Percentiles rank a stretch among this genome's conserved stretches.
These are phyloP conservation scores for Neotropicomus parvogracilis DNA, from an alignment of 1,284 basidiomycete species.

Conservation along the genomic window DNA sequence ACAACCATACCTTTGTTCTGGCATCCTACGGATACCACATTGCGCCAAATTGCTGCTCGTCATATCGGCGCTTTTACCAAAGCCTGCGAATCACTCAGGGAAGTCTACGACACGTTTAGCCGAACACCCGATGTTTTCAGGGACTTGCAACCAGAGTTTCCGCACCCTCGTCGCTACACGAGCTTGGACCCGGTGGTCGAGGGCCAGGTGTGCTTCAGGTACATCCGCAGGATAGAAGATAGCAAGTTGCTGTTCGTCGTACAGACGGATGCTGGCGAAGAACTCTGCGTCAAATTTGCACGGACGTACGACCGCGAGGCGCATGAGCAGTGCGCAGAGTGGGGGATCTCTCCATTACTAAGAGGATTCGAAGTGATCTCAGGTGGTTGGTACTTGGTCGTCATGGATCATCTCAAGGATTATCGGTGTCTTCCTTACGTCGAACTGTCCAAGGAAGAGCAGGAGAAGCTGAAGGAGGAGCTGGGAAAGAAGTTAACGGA, in stretches of 20 bases:
- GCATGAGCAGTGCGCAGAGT: not conserved
- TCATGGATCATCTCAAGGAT: not conserved
- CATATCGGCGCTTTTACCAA: not conserved
- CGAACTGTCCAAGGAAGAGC: not conserved
- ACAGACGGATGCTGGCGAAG: not conserved
- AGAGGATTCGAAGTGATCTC: not conserved
- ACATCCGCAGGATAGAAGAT: not conserved
- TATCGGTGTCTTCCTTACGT: not conserved
- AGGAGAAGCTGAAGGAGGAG: not conserved
- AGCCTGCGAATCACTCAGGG: not conserved
- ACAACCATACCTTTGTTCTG: not conserved
- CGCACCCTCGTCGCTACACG: not conserved
- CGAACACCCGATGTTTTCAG: not conserved
- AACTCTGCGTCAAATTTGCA: not conserved
- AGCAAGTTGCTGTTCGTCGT: not conserved
- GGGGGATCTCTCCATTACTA: not conserved
- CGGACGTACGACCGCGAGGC: not conserved
- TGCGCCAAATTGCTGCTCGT: not conserved
- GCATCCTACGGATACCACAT: not conserved
- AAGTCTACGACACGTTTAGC: not conserved
- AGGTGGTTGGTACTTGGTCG: not conserved
- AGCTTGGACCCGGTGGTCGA: not conserved
- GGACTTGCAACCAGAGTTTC: not conserved
- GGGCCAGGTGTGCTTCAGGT: not conserved
- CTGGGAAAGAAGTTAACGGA: not conserved